phyloP scores from a whole-genome alignment of 306 rosid genomes.

The Hylodesmum podocarpum region DNA sequence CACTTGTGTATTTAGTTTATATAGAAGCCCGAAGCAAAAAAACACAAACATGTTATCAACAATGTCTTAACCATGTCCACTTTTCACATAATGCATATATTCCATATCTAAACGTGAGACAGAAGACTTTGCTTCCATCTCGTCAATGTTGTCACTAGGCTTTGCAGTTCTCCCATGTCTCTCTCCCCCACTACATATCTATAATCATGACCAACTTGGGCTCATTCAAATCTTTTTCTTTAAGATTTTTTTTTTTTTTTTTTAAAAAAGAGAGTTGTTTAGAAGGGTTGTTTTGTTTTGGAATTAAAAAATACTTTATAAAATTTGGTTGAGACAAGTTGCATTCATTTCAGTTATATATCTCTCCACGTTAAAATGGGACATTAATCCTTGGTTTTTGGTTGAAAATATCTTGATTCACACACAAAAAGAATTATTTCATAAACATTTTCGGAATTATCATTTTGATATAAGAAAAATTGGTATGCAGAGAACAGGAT shows the following conservation, averaged over 20 bases:
- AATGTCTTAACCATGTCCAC: constrained; percentile 10
- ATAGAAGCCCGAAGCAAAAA: constrained; percentile 27
- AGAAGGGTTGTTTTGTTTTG: background rate
- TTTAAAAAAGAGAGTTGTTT: background rate
- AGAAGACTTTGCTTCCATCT: background rate
- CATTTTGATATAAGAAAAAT: background rate
- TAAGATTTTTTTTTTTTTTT: background rate
- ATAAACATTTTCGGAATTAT: background rate
- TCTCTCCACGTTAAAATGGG: background rate
- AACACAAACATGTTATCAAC: constrained; percentile 32
- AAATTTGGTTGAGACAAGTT: background rate
- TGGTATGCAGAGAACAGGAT: background rate
- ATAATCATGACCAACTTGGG: constrained; percentile 12
- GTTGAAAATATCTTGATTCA: background rate
- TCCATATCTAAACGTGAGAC: constrained; percentile 8
- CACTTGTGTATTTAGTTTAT: background rate
- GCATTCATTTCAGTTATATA: background rate
- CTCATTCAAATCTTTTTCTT: background rate
- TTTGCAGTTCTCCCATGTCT: background rate
- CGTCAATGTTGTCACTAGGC: constrained; percentile 11
- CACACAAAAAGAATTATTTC: background rate
- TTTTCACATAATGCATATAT: constrained; percentile 21
- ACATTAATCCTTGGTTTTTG: background rate
- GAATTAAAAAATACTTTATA: background rate
- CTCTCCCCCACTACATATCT: constrained; percentile 6